These are phyloP conservation scores for Cucurbita maxima DNA, from an alignment of 306 rosid species.

Conservation along the genomic window DNA sequence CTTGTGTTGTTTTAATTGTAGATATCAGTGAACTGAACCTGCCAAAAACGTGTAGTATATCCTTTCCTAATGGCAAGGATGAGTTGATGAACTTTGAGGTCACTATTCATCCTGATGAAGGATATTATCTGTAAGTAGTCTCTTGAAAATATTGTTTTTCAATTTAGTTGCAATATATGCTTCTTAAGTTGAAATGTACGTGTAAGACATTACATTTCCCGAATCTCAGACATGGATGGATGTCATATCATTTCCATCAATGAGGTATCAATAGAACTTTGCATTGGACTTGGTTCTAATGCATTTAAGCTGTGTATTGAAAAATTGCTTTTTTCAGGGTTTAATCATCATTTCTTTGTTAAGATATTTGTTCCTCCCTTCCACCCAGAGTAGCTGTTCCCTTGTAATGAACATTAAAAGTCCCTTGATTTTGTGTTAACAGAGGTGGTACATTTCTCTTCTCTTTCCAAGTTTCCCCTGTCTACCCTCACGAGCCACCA, in stretches of 20 bases:
- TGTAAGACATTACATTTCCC: background rate
- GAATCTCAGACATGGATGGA: background rate
- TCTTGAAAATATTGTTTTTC: background rate
- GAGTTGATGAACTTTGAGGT: conserved; percentile 56
- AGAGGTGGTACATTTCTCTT: conserved; percentile 43
- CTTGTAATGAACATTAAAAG: background rate
- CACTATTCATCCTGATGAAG: conserved; percentile 42
- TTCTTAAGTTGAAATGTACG: background rate
- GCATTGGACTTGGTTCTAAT: background rate
- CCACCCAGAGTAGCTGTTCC: background rate
- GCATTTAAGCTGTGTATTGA: background rate
- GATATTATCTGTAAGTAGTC: conserved; percentile 36
- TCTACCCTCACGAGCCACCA: conserved; percentile 52
- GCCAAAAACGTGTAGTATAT: conserved; percentile 33
- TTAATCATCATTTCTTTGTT: background rate
- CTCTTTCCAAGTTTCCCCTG: conserved; percentile 39
- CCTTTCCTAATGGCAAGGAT: conserved; percentile 46
- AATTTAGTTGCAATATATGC: background rate
- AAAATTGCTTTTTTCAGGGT: background rate
- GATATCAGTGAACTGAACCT: conserved; percentile 44
- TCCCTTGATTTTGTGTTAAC: background rate
- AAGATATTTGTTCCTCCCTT: background rate
- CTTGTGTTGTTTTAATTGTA: conserved; percentile 5
- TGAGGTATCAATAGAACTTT: background rate
- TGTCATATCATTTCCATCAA: background rate